A percentile compares a stretch with the other conserved stretches of the same genome.
These are phyloP conservation scores for Solanum medicagineum DNA, from an alignment of 257 asterid species.

Conservation along the genomic window DNA sequence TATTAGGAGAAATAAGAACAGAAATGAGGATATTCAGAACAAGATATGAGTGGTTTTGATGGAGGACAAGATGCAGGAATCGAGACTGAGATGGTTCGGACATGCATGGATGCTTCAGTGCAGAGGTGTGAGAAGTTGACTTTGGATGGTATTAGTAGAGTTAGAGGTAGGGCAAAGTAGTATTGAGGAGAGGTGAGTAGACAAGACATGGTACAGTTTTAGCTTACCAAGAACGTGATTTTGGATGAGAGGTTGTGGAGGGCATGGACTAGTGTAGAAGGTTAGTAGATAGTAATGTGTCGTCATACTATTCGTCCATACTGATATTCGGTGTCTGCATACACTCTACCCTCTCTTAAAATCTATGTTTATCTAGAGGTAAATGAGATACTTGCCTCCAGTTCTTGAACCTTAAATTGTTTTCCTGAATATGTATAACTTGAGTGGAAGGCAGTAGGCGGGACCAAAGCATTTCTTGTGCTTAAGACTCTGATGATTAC, in stretches of 20 bases:
- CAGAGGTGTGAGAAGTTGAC: not conserved
- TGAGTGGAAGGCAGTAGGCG: not conserved
- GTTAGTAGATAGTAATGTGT: not conserved
- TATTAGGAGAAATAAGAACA: not conserved
- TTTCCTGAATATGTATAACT: not conserved
- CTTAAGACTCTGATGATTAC: not conserved
- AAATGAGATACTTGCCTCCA: not conserved
- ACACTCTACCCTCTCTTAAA: not conserved
- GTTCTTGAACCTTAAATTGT: not conserved
- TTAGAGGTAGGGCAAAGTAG: not conserved
- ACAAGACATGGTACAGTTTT: not conserved
- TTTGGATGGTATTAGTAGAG: not conserved
- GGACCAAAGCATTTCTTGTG: not conserved
- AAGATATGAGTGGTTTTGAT: not conserved
- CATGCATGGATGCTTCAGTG: not conserved
- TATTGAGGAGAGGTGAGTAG: not conserved
- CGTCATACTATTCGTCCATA: not conserved
- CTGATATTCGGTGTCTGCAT: not conserved
- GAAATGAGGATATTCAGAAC: not conserved
- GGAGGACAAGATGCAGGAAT: not conserved
- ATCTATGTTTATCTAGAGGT: not conserved
- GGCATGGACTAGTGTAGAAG: not conserved
- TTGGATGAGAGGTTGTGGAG: not conserved
- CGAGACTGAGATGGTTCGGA: not conserved
- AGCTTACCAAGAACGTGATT: not conserved